Evolutionary conservation across 441 rosid species (phyloP).

Genomic region (Erodium trifolium): DNA sequence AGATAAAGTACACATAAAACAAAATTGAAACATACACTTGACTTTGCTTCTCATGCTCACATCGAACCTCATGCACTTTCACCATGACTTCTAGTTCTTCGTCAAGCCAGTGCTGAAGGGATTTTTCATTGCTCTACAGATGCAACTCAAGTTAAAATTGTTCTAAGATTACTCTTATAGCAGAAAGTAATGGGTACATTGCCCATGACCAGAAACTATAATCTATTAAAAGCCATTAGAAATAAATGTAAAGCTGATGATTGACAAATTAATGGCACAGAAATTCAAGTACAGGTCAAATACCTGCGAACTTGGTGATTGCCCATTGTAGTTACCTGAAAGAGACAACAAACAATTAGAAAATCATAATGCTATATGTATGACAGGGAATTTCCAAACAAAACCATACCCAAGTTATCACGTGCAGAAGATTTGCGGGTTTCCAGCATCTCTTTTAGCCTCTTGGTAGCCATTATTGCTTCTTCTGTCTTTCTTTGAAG

Average conservation of each 20-base stretch:
- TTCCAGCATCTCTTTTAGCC: constrained; percentile 59
- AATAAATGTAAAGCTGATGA: constrained; percentile 9
- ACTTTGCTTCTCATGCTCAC: constrained; percentile 49
- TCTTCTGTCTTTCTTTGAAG: constrained; percentile 76
- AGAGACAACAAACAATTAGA: constrained; percentile 23
- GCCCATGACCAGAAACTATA: constrained; percentile 15
- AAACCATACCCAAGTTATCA: constrained; percentile 33
- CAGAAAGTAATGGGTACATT: constrained; percentile 2
- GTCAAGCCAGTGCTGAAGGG: constrained; percentile 48
- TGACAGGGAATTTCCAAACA: neutral
- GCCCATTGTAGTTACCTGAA: constrained; percentile 51
- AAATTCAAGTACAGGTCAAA: constrained; percentile 14
- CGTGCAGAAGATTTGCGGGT: constrained; percentile 42
- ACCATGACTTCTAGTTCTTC: constrained; percentile 51
- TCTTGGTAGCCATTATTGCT: constrained; percentile 59
- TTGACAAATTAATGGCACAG: constrained; percentile 9
- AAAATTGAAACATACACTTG: constrained; percentile 42
- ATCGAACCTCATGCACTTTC: constrained; percentile 54
- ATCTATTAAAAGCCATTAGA: constrained; percentile 5
- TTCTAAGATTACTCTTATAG: constrained; percentile 13
- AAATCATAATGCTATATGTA: neutral
- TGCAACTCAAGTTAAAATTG: constrained; percentile 12
- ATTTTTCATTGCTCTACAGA: constrained; percentile 42
- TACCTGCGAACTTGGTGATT: constrained; percentile 52
- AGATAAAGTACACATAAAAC: neutral